Evolutionary conservation across 2,329 filamentous ascomycete genomes (phyloP), one percentile per base, ranked within the genome.

Genomic region (Cladophialophora yegresii): DNA sequence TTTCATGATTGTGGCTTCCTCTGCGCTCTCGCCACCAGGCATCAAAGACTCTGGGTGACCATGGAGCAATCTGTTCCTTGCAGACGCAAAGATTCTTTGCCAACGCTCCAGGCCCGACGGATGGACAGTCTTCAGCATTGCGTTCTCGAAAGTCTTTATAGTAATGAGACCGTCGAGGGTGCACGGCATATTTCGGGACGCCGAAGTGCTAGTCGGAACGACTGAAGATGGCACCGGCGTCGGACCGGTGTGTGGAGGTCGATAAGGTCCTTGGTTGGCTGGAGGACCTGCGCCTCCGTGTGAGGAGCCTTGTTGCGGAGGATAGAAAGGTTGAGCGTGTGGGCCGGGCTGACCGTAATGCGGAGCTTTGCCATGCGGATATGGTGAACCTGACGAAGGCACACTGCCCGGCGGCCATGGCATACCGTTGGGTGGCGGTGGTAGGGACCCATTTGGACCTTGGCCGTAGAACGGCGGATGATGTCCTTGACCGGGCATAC

Each of bases 1-100:
- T 13, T 62, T 62, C 63, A 71, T 64, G 47, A 71, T 70, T 8
- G 62, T 68, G 10, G 47, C 50, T 51, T 71, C 70, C 40, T 71
- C 70, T 30, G 61, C 60, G 4, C 62, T 67, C 20, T 71, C 69
- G 7, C 69, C 69, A 20, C 63, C 66, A 16, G 61, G 61, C 51
- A 69, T 58, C 32, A 49, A 45, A n/a, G 67, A 68, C 23, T 63
- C 30, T 22, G 62, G 58, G 12, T 61, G 62, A 12, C 70, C 70
- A 49, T 71, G 69, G 2, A 71, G 61, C 50, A 69, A 54, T 20
- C 69, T 62, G 23, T 64, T 55, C 54, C 67, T 66, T n/a, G 65
- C 70, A 40, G 69, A 70, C 0, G 57, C 62, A 57, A 71, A 71
- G 30, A 70, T 64, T 26, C 51, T 59, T 47, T 64, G 63, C 68